Conservation (phyloP, 2,329 filamentous ascomycete species). For the Achaetomium macrosporum region DNA sequence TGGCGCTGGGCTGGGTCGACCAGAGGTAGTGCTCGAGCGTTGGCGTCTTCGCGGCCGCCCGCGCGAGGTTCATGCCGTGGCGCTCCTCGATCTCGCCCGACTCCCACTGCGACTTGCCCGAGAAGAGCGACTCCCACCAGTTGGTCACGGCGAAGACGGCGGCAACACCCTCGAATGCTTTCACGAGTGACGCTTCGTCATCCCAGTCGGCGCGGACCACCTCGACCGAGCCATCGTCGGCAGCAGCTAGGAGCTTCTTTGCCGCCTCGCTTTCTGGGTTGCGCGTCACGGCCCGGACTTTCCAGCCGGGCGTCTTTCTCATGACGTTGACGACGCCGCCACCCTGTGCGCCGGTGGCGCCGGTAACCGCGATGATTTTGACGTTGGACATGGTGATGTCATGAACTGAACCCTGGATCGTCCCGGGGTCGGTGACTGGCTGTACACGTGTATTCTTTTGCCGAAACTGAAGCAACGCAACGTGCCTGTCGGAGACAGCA, state of each 20-base stretch:
- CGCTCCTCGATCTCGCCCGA: slow-evolving; percentile 3
- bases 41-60: not conserved
- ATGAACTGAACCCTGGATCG: not conserved
- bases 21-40: slow-evolving; percentile 6
- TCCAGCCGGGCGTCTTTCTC: slow-evolving; percentile 3
- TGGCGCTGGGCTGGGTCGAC: slow-evolving; percentile 1
- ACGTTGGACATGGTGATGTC: not conserved
- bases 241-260: not conserved
- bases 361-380: slow-evolving; percentile 3
- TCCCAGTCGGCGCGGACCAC: slow-evolving; percentile 5
- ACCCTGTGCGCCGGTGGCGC: slow-evolving; percentile 4
- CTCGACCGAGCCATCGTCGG: not conserved
- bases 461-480: not conserved
- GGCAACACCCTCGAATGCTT: slow-evolving; percentile 1
- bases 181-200: not conserved
- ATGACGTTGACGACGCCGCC: slow-evolving; percentile 2
- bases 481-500: not conserved
- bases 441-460: not conserved
- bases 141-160: slow-evolving; percentile 5
- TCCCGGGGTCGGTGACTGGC: not conserved
- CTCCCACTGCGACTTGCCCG: slow-evolving; percentile 6
- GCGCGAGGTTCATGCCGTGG: slow-evolving; percentile 7
- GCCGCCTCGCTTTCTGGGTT: slow-evolving; percentile 2
- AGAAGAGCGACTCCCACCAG: slow-evolving; percentile 6
- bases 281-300: slow-evolving; percentile 1